Base-by-base conservation (phyloP, 2,329 filamentous ascomycete species). In the Monosporascus sp. region DNA sequence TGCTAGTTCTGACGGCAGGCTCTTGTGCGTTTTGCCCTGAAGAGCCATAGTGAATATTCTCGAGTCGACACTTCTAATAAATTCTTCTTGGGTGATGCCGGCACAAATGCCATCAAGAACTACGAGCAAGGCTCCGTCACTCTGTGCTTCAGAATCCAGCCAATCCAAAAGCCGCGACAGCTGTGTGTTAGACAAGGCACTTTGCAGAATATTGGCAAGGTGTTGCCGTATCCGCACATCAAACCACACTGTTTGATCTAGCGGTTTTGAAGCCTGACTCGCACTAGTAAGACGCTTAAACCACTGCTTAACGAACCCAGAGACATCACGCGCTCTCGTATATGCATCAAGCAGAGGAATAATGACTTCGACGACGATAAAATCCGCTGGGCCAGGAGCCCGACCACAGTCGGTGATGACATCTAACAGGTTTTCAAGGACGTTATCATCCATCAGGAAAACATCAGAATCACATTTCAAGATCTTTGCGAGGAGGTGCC, bases 381-480 rank as follows among this genome's bases (percentile, higher is more conserved):
- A 56, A 4, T 67, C 59, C 43, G 49, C 62, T 38, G 56, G 48
- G 52, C 48, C 11, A 46, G 55, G 22, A 53, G 55, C 65, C 53
- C 65, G 8, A 48, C 51, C 48, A 49, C 47, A 52, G 58, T 57
- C 35, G 55, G 66, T 71, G 24, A 74, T 64, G 40, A 58, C 61
- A 20, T 59, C 57, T 31, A 76, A 61, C 14, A 75, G 53, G 2
- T 59, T 54, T 9, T 63, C 55, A 5, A 70, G 53, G 11, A 70
- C 50, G 41, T 68, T 58, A 24, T 68, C 60, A 26, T 69, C 62
- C 48, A 70, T 65, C 2, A 76, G 65, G 55, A 79, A 78, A 5
- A 76, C 69, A 55, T 73, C 74, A 3, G 74, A 60, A 57, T 79
- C 75, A 49, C 77, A 71, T 22, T 67, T 61, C 19, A 79, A 63